Base-by-base conservation (phyloP, 164 flowering plant species). In the Liquidambar formosana region DNA sequence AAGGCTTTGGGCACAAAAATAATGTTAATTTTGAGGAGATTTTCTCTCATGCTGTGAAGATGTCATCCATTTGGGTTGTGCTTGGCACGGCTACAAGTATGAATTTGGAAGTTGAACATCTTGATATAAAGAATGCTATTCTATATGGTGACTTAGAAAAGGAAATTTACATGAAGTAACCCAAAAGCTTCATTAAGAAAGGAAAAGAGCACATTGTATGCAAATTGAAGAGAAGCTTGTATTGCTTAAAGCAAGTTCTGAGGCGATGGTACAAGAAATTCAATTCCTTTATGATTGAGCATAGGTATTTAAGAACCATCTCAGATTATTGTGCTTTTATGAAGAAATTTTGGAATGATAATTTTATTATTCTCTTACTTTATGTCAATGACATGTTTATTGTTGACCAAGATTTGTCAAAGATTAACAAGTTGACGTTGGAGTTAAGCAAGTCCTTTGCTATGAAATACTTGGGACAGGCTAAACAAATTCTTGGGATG, bases 1-100 rank as follows among this genome's bases (percentile, higher is more conserved):
- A 74, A 23, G 77, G 52, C 3, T 74, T 74, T 46, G 18, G 22
- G 16, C 59, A 74, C 15, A 61, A 65, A 26, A 59, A 61, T 25
- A 57, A 49, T 8, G 27, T 71, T 46, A 63, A 65, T n/a, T 75
- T 57, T 59, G 69, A 59, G 4, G 61, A 44, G 23, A 44, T 61
- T 23, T 57, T 53, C 22, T 47, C 67, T 15, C 57, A 56, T 8
- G 22, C 23, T 10, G 57, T 64, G 56, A 64, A 64, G 25, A 64
- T 64, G 56, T 26, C 14, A 13, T 48, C 67, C 5, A 64, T 48
- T 51, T 5, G 41, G 1, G 10, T 64, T n/a, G n/a, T n/a, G n/a
- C n/a, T n/a, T n/a, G n/a, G n/a, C n/a, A n/a, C n/a, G n/a, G n/a
- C n/a, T n/a, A n/a, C n/a, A n/a, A n/a, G n/a, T n/a, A n/a, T n/a